Conservation (phyloP, 2,329 filamentous ascomycete genomes). For the Zymoseptoria pseudotritici region DNA sequence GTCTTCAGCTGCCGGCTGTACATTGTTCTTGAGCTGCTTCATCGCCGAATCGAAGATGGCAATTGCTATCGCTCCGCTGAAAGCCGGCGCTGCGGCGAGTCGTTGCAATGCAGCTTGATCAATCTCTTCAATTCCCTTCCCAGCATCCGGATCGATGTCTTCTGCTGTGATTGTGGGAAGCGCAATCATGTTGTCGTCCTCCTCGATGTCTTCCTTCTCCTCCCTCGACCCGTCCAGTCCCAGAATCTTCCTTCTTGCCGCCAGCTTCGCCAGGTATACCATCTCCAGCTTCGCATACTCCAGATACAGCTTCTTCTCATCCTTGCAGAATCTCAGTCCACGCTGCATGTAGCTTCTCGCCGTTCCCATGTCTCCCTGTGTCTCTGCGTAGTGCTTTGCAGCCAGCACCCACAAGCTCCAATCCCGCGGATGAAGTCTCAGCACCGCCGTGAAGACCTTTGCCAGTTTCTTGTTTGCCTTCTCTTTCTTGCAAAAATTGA, state of each 20-base stretch:
- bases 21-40: conserved; percentile 64
- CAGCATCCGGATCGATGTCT: conserved; percentile 50
- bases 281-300: conserved; percentile 89
- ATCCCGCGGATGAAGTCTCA: conserved; percentile 80
- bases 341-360: conserved; percentile 82
- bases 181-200: conserved; percentile 50
- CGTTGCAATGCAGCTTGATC: conserved; percentile 54
- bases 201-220: conserved; percentile 35
- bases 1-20: conserved; percentile 54
- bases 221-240: conserved; percentile 50
- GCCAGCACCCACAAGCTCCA: conserved; percentile 77
- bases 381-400: conserved; percentile 69
- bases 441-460: conserved; percentile 56
- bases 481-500: conserved; percentile 68
- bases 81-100: conserved; percentile 64
- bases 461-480: conserved; percentile 54
- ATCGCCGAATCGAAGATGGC: conserved; percentile 84
- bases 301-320: conserved; percentile 67
- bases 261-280: conserved; percentile 79
- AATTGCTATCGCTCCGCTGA: conserved; percentile 87
- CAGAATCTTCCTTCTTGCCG: conserved; percentile 61
- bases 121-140: conserved; percentile 43
- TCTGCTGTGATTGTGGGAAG: conserved; percentile 54
- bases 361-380: conserved; percentile 76
- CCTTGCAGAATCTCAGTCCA: conserved; percentile 81